phyloP scores from a whole-genome alignment of 1,139 yeast species.

The Taphrina confusa region DNA sequence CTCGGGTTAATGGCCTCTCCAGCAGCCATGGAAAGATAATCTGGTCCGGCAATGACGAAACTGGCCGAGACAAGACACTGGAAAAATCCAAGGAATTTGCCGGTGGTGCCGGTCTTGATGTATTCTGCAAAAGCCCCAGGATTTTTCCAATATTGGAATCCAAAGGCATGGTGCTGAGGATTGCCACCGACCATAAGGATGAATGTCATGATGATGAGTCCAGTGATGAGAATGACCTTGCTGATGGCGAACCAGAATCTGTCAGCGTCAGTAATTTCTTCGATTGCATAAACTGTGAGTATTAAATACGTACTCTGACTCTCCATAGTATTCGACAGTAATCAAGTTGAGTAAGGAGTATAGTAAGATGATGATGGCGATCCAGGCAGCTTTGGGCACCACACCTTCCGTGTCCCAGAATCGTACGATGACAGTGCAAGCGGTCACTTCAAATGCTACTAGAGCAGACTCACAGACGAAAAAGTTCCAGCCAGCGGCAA shows the following conservation, averaged over 20 bases:
- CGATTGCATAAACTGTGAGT: constrained; percentile 61
- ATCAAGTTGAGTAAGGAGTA: constrained; percentile 49
- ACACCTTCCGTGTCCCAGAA: constrained; percentile 56
- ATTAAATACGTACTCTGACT: constrained; percentile 61
- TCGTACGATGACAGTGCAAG: constrained; percentile 71
- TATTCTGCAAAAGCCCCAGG: constrained; percentile 81
- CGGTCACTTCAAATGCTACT: constrained; percentile 79
- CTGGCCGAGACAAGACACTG: constrained; percentile 66
- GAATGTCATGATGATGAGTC: constrained; percentile 67
- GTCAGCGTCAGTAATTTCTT: constrained; percentile 57
- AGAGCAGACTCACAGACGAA: constrained; percentile 89
- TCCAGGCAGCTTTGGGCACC: constrained; percentile 32
- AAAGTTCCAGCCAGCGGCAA: constrained; percentile 79
- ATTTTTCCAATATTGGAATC: constrained; percentile 72
- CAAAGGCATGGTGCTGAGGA: constrained; percentile 52
- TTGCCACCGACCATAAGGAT: constrained; percentile 78
- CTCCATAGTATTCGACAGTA: constrained; percentile 71
- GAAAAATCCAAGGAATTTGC: constrained; percentile 68
- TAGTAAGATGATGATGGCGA: constrained; percentile 25
- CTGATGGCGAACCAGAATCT: constrained; percentile 67
- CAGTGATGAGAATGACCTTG: constrained; percentile 69
- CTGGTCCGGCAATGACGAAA: constrained; percentile 72
- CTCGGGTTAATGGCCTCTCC: constrained; percentile 86
- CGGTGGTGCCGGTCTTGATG: constrained; percentile 41
- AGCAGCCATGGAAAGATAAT: constrained; percentile 82